Evolutionary conservation across 208 protist species (phyloP).

Genomic region (Trypanosoma caninum): DNA sequence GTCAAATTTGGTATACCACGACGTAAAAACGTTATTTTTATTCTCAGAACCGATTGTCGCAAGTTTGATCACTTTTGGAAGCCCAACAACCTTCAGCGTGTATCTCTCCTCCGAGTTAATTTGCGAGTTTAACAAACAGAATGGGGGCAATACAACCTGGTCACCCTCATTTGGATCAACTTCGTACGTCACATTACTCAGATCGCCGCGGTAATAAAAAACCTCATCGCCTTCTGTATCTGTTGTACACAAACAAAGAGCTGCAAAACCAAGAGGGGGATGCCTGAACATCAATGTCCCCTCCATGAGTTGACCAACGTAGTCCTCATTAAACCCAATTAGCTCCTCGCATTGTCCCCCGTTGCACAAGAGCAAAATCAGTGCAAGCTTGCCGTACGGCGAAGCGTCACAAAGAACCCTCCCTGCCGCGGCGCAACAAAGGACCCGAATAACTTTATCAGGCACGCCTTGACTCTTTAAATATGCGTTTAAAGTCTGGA

Average conservation of each 20-base stretch:
- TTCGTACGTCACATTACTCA: constrained; percentile 12
- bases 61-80: constrained; percentile 71
- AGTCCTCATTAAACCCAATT: constrained; percentile 26
- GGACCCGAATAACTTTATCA: constrained; percentile 49
- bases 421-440: constrained; percentile 68
- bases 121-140: constrained; percentile 39
- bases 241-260: constrained; percentile 59
- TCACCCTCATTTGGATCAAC: constrained; percentile 30
- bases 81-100: constrained; percentile 45
- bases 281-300: constrained; percentile 43
- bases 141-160: constrained; percentile 41
- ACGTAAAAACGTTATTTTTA: constrained; percentile 56
- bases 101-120: constrained; percentile 22
- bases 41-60: constrained; percentile 41
- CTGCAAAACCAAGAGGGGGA: constrained; percentile 52
- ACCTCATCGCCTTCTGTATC: constrained; percentile 48
- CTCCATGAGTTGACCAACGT: constrained; percentile 31
- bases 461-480: constrained; percentile 32
- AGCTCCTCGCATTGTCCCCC: constrained; percentile 28
- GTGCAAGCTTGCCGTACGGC: constrained; percentile 68
- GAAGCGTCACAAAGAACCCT: constrained; percentile 63
- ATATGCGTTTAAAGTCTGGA: constrained; percentile 49
- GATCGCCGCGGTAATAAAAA: constrained; percentile 48
- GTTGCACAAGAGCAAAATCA: constrained; percentile 60
- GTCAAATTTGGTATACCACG: constrained; percentile 52